phyloP scores from a whole-genome alignment of 1,284 basidiomycete genomes.

The Cutaneotrichosporon dermatis region DNA sequence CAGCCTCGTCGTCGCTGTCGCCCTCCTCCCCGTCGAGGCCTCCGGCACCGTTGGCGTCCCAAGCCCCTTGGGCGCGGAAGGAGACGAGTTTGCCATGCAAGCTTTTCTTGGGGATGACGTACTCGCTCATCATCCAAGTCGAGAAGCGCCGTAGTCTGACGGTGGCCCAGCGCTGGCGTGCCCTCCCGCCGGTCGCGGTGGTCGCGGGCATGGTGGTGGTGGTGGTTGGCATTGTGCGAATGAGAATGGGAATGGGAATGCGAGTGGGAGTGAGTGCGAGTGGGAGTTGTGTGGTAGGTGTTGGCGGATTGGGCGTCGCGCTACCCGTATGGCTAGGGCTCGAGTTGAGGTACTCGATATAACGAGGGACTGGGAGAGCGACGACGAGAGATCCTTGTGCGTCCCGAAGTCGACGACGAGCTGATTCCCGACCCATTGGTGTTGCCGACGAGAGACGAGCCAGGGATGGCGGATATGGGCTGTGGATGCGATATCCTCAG shows the following conservation, averaged over 20 bases:
- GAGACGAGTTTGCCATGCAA: conserved; percentile 85
- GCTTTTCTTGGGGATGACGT: conserved; percentile 82
- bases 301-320: not conserved
- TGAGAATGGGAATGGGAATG: not conserved
- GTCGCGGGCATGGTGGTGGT: not conserved
- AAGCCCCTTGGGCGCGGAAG: conserved; percentile 37
- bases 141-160: conserved; percentile 59
- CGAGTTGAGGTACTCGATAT: no score
- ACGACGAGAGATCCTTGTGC: no score
- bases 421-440: no score
- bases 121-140: conserved; percentile 90
- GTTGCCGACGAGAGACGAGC: not conserved
- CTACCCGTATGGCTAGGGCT: no score
- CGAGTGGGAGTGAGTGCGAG: not conserved
- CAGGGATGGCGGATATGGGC: not conserved
- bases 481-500: not conserved
- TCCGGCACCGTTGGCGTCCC: conserved; percentile 24
- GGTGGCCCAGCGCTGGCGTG: not conserved
- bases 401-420: no score
- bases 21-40: not conserved
- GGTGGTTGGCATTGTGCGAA: not conserved
- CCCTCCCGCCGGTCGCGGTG: not conserved
- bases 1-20: conserved; percentile 14
- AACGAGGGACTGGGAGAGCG: no score
- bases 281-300: not conserved